Base-by-base conservation (phyloP, 495 filamentous ascomycete genomes). In the Hyaloscypha bicolor region DNA sequence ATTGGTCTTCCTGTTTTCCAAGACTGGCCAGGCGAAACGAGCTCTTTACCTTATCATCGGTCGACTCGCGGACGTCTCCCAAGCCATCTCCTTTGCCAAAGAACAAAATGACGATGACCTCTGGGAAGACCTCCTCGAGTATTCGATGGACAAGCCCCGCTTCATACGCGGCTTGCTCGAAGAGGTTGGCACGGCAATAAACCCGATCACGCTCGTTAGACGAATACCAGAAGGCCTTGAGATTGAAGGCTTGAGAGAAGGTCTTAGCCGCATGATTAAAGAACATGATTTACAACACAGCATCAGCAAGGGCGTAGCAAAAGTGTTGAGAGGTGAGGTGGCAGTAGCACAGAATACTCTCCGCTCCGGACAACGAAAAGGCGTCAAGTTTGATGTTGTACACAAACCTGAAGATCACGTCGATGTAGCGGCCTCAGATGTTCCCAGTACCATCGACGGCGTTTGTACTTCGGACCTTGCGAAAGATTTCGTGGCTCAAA, bases 131-230 rank as follows among this genome's bases (percentile, higher is more conserved):
- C 84, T 99, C 11, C 87, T 99, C 25, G 86, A 93, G 66, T 97
- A 97, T 79, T 90, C 87, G 29, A 98, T 99, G 96, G 92, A 97
- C 76, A 96, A 96, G 70, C 95, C 95, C 0, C 85, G 85, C 16
- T 99, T 99, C 79, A 97, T 99, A 64, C 88, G 92, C 21, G 96
- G 91, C 3, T 80, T 99, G 9, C 86, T 99, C 2, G 92, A 97
- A 69, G 93, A 97, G 77, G 94, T 96, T 6, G 95, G 96, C 14
- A 97, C 93, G 4, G 86, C 92, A 4, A 94, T 98, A 60, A 88
- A 97, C 71, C 94, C 94, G 0, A 90, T 97, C 66, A 91, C 89
- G 9, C 85, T 99, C 8, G 93, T 99, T 8, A 85, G 91, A 12
- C 88, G 93, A 0, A 98, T 99, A 56, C 95, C 95, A 0, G 91